phyloP scores from a whole-genome alignment of 1,139 yeast species.

The Kazachstania sp. region DNA sequence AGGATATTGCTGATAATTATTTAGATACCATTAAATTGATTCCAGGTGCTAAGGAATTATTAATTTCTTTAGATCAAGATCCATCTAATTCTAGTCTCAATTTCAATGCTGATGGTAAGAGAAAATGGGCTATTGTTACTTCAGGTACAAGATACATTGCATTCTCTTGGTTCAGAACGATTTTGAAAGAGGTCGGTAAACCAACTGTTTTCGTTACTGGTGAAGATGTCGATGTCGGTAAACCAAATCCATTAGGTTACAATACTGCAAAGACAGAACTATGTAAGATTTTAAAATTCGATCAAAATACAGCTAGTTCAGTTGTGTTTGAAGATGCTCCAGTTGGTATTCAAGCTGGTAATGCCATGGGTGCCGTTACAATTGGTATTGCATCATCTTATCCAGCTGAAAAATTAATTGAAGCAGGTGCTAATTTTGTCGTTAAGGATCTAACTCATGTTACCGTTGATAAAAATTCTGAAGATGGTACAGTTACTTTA shows the following conservation, averaged over 20 bases:
- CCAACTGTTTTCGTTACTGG: conserved; percentile 70
- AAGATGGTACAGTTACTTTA: conserved; percentile 16
- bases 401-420: conserved; percentile 50
- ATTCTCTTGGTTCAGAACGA: conserved; percentile 39
- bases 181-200: conserved; percentile 43
- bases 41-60: conserved; percentile 58
- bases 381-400: conserved; percentile 71
- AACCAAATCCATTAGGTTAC: conserved; percentile 75
- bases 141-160: conserved; percentile 69
- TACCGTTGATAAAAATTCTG: conserved; percentile 25
- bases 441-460: conserved; percentile 52
- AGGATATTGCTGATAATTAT: conserved; percentile 52
- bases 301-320: conserved; percentile 31
- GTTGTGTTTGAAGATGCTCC: conserved; percentile 84
- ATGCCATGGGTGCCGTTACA: conserved; percentile 65
- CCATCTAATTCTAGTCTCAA: conserved; percentile 13
- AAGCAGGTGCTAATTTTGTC: conserved; percentile 67
- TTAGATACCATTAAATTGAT: conserved; percentile 58
- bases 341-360: conserved; percentile 71
- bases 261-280: conserved; percentile 36
- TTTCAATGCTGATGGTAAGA: conserved; percentile 22
- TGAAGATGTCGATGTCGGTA: conserved; percentile 59
- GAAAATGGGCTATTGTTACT: conserved; percentile 69
- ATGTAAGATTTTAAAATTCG: conserved; percentile 44
- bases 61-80: conserved; percentile 34